phyloP scores from a whole-genome alignment of 2,329 filamentous ascomycete genomes.

The Stenocarpella maydis region DNA sequence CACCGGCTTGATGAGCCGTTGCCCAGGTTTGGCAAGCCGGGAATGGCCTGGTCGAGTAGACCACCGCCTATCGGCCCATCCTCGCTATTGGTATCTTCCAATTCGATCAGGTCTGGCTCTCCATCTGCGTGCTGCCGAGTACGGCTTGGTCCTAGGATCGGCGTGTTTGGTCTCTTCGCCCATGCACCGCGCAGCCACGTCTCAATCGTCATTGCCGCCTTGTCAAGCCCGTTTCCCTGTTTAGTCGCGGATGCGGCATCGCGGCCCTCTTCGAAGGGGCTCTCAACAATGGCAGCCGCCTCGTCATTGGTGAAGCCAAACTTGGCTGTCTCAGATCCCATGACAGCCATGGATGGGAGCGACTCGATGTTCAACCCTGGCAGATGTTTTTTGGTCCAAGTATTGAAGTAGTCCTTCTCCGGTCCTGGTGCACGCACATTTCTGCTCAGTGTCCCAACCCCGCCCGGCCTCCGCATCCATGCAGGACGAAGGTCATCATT shows the following conservation, averaged over 20 bases:
- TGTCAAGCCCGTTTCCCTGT: slow-evolving; percentile 71
- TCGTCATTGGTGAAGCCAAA: slow-evolving; percentile 60
- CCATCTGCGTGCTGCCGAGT: slow-evolving; percentile 45
- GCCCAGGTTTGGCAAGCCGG: slow-evolving; percentile 45
- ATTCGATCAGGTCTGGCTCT: slow-evolving; percentile 74
- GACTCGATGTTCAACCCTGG: slow-evolving; percentile 78
- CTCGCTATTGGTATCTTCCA: slow-evolving; percentile 69
- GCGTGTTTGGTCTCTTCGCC: slow-evolving; percentile 65
- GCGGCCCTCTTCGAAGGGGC: slow-evolving; percentile 57
- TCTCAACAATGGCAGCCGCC: slow-evolving; percentile 56
- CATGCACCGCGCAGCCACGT: slow-evolving; percentile 89
- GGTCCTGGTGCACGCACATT: slow-evolving; percentile 80
- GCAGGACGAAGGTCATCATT: slow-evolving; percentile 53
- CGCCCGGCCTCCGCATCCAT: slow-evolving; percentile 84
- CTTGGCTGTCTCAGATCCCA: slow-evolving; percentile 66
- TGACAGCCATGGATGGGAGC: slow-evolving; percentile 71
- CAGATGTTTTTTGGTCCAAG: slow-evolving; percentile 83
- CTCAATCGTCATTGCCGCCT: slow-evolving; percentile 87
- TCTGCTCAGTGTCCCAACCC: slow-evolving; percentile 81
- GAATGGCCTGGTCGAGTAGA: slow-evolving; percentile 33
- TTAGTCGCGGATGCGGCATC: slow-evolving; percentile 51
- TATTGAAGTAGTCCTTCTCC: slow-evolving; percentile 83
- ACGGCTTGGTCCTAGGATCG: slow-evolving; percentile 48
- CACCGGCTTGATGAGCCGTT: slow-evolving; percentile 50
- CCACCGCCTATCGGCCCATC: slow-evolving; percentile 50